Percentiles rank a stretch among this genome's conserved stretches.
These are phyloP conservation scores for Prorocentrum cordatum DNA, from an alignment of 169 alveolate species.

Conservation along the genomic window DNA sequence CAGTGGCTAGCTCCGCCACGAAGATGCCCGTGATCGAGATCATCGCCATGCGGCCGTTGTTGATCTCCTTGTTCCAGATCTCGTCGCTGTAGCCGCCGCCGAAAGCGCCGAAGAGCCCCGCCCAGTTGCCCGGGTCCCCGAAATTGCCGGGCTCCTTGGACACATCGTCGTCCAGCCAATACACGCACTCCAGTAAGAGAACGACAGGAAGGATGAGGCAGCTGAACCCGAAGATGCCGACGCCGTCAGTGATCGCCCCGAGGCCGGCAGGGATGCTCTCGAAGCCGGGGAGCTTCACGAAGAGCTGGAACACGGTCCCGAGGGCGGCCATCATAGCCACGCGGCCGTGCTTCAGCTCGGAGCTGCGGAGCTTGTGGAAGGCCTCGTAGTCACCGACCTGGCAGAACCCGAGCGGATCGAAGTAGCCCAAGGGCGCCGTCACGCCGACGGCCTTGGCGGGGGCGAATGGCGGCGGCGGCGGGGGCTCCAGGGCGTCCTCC, in stretches of 20 bases:
- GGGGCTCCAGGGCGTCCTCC: too few species aligned
- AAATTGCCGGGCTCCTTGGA: not conserved
- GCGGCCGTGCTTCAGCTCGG: not conserved
- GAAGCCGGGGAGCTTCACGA: not conserved
- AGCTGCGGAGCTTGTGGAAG: not conserved
- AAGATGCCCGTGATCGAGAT: slow-evolving; percentile 21
- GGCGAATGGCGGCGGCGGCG: too few species aligned
- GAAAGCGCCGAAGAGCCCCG: too few species aligned
- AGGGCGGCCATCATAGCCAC: not conserved
- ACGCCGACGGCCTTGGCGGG: slow-evolving; percentile 18
- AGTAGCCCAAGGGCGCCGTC: slow-evolving; percentile 22
- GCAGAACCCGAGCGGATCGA: slow-evolving; percentile 22
- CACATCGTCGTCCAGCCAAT: too few species aligned
- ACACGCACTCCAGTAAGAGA: too few species aligned
- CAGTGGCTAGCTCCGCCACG: slow-evolving; percentile 51
- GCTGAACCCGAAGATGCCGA: slow-evolving; percentile 17
- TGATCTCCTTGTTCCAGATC: not conserved
- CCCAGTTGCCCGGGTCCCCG: not conserved
- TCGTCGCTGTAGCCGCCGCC: not conserved
- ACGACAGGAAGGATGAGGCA: too few species aligned
- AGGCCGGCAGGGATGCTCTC: not conserved
- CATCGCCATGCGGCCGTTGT: slow-evolving; percentile 66
- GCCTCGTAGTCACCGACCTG: not conserved
- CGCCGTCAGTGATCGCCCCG: not conserved
- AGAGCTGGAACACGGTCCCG: not conserved